These are phyloP conservation scores for Mycosphaerella arachidis DNA, from an alignment of 2,329 filamentous ascomycete species.

Conservation along the genomic window DNA sequence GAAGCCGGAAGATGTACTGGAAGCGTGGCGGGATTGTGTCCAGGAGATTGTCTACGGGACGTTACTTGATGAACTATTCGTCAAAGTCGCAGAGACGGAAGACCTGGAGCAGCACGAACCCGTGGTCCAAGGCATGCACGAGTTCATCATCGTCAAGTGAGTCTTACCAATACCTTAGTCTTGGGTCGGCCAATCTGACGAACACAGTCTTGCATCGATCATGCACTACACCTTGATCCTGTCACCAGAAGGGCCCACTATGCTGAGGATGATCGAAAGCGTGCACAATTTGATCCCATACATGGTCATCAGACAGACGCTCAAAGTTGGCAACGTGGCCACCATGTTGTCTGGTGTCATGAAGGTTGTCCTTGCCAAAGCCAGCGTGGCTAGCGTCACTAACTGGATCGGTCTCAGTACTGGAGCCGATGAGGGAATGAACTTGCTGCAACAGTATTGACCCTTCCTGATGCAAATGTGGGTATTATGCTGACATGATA, in stretches of 20 bases:
- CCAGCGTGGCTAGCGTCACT: conserved; percentile 67
- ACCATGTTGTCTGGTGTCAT: conserved; percentile 77
- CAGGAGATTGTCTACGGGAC: conserved; percentile 64
- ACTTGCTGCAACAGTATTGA: conserved; percentile 61
- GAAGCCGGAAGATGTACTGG: conserved; percentile 56
- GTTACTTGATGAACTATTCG: conserved; percentile 61
- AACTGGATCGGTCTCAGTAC: conserved; percentile 74
- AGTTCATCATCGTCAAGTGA: conserved; percentile 68
- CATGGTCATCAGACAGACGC: conserved; percentile 64
- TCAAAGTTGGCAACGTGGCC: conserved; percentile 72
- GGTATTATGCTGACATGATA: background rate
- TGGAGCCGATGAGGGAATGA: conserved; percentile 73
- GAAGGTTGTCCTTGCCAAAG: conserved; percentile 68
- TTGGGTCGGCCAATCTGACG: conserved; percentile 7
- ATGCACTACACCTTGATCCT: conserved; percentile 69
- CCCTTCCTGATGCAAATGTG: background rate
- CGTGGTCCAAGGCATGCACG: conserved; percentile 59
- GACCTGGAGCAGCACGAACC: conserved; percentile 61
- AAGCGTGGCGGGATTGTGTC: conserved; percentile 64
- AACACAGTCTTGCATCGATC: conserved; percentile 62
- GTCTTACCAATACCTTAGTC: conserved; percentile 23
- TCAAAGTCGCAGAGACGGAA: conserved; percentile 55
- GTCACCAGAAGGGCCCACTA: conserved; percentile 69
- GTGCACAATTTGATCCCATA: conserved; percentile 69
- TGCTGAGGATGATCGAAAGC: conserved; percentile 66